Conservation (phyloP, 2,329 filamentous ascomycete genomes). For the Aspergillus pseudotamarii region DNA sequence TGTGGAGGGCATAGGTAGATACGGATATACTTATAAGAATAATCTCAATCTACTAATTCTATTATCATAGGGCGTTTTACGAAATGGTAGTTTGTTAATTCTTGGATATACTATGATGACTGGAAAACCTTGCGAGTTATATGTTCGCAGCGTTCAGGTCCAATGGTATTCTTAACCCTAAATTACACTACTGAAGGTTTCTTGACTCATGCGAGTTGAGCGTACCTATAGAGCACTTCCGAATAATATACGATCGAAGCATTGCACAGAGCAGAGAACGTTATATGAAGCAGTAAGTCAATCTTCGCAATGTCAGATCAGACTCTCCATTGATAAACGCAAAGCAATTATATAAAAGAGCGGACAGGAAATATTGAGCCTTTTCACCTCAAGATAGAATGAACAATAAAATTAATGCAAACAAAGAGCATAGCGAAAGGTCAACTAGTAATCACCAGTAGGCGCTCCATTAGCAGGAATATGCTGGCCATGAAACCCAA, state of each 20-base stretch:
- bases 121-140: no score
- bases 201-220: no score
- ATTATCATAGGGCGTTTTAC: neutral
- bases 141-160: neutral
- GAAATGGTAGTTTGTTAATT: neutral
- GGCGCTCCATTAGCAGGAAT: constrained; percentile 28
- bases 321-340: neutral
- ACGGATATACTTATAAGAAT: neutral
- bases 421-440: neutral
- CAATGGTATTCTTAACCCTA: neutral
- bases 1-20: no score
- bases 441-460: constrained; percentile 30
- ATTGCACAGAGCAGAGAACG: no score
- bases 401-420: neutral
- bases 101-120: no score
- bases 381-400: neutral
- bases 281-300: no score
- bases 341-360: neutral
- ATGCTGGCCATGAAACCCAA: constrained; percentile 58
- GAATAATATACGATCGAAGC: no score
- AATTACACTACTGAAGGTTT: no score
- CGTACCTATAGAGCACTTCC: no score
- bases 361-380: neutral
- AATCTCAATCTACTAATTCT: neutral
- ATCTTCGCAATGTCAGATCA: no score